phyloP scores from a whole-genome alignment of 2,329 filamentous ascomycete species.

The Didymellaceae sp. region DNA sequence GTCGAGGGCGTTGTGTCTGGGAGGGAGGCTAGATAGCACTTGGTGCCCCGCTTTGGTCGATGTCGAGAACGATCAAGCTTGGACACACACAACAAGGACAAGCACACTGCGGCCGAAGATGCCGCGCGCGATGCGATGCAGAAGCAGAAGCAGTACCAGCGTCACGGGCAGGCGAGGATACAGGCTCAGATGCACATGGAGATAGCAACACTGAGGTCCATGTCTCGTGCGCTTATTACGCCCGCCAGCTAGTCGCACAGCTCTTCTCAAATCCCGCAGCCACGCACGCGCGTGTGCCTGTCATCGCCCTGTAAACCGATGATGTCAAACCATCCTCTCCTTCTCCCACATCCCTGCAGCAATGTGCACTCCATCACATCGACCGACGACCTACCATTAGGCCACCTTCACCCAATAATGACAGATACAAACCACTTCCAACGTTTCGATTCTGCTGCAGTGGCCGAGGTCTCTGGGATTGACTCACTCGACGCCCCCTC shows the following conservation, averaged over 20 bases:
- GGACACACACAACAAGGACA: too few relatives aligned
- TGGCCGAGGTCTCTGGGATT: neutral
- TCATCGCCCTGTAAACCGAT: slow-evolving; percentile 17
- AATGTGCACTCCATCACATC: neutral
- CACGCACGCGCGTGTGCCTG: slow-evolving; percentile 19
- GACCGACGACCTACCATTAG: neutral
- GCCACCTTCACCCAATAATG: neutral
- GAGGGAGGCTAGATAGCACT: slow-evolving; percentile 12
- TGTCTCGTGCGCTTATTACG: neutral
- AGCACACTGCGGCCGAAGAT: neutral
- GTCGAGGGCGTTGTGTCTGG: slow-evolving; percentile 1
- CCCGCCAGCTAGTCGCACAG: neutral
- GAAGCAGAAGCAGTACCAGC: neutral
- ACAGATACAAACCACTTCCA: too few relatives aligned
- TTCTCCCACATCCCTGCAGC: neutral
- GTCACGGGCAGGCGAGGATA: neutral
- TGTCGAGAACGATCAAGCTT: neutral
- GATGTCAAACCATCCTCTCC: neutral
- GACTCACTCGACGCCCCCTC: neutral
- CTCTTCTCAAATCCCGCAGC: slow-evolving; percentile 10
- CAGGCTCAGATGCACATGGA: too few relatives aligned
- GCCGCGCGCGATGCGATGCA: slow-evolving; percentile 15
- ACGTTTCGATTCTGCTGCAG: neutral
- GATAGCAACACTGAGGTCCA: too few relatives aligned
- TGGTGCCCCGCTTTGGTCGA: slow-evolving; percentile 25